phyloP scores from a whole-genome alignment of 2,329 filamentous ascomycete species.

The Arthroderma sp. region DNA sequence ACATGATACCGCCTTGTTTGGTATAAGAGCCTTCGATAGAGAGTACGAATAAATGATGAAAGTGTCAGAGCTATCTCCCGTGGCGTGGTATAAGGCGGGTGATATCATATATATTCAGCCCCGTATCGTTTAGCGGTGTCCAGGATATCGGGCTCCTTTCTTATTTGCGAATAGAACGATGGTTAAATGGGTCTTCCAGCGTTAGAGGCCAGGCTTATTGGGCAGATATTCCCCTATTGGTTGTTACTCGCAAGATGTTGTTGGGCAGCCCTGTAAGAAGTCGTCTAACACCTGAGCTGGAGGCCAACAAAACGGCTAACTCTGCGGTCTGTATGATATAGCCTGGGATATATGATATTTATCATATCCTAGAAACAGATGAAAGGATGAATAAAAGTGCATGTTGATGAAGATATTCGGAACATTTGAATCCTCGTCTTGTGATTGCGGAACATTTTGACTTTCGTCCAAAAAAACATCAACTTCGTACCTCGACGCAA shows the following conservation, averaged over 20 bases:
- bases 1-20: constrained; percentile 42
- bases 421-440: too few species aligned
- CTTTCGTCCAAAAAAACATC: background rate
- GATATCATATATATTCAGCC: background rate
- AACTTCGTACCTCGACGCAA: background rate
- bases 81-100: background rate
- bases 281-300: background rate
- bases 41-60: background rate
- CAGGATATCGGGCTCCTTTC: background rate
- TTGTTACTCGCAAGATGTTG: background rate
- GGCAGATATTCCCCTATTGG: background rate
- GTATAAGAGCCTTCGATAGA: background rate
- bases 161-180: background rate
- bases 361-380: background rate
- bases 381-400: background rate
- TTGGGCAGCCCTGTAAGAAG: background rate
- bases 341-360: background rate
- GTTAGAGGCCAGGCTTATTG: background rate
- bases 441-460: too few species aligned
- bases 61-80: background rate
- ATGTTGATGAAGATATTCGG: background rate
- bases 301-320: too few species aligned
- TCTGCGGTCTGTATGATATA: too few species aligned
- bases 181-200: background rate
- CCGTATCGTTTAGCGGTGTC: background rate